Evolutionary conservation across 106 monocot genomes (phyloP), one percentile per base, ranked within the genome.

Genomic region (Allium sativum): DNA sequence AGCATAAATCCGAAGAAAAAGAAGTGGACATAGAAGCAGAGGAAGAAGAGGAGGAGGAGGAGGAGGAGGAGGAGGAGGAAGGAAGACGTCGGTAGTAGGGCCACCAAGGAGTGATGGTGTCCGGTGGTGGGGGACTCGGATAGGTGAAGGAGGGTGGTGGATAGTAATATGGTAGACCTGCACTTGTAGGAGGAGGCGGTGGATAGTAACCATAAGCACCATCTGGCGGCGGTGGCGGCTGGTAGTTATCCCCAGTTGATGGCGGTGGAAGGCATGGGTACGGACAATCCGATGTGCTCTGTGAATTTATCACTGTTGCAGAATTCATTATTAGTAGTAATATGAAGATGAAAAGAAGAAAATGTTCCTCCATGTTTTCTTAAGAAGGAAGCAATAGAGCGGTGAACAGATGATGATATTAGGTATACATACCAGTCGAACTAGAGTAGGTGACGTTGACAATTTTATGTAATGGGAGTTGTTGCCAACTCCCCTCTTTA

Each of bases 201-300:
- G 58, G 58, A 40, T 31, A 42, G 58, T 58, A 58, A 42, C 11
- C 12, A 15, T 6, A 40, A 42, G 58, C 58, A 4, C 41, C 15
- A 42, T 12, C 31, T 3, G 58, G 58, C 5, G 58, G 58, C 3
- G 58, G 58, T 5, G 58, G 58, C 3, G 31, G 3, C 6, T 21
- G 58, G 58, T 58, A 58, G 58, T 13, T 12, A 18, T 7, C 1
- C 1, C 55, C 55, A 12, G 55, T 55, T 0, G 55, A 20, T 8
- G 55, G 55, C 17, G 55, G 55, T 20, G 55, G 55, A 19, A 55
- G 55, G 58, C 58, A 58, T n/a, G 58, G 58, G 40, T 58, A 58
- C 21, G 58, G 58, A 31, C 58, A 58, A 5, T 58, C 58, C 58
- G 58, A n/a, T 14, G 58, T 14, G 58, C 40, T 58, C 13, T 58